A percentile compares a stretch with the other conserved stretches of the same genome.
These are phyloP conservation scores for Zizania palustris DNA, from an alignment of 202 grass and related monocot genomes.

Conservation along the genomic window DNA sequence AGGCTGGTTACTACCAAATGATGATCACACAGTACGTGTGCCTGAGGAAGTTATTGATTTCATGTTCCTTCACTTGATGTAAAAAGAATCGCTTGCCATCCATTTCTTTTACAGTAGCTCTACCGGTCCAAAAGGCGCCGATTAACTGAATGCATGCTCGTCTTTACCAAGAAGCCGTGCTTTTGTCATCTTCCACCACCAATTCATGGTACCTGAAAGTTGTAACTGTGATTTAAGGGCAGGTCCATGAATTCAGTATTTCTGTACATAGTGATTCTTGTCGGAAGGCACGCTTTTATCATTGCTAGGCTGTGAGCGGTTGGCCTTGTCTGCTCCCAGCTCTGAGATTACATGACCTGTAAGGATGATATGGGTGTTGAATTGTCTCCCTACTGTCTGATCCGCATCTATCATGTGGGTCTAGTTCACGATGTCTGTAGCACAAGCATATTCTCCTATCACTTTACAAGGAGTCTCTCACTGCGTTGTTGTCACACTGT, in stretches of 20 bases:
- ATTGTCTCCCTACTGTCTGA: slow-evolving; percentile 52
- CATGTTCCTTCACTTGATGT: slow-evolving; percentile 38
- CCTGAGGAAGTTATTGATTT: slow-evolving; percentile 41
- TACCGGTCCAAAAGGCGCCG: neutral
- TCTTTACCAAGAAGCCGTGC: neutral
- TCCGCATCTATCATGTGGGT: slow-evolving; percentile 46
- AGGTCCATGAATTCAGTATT: slow-evolving; percentile 40
- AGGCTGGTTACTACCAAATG: slow-evolving; percentile 17
- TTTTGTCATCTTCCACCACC: neutral
- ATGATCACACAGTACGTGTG: slow-evolving; percentile 22
- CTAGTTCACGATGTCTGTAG: slow-evolving; percentile 36
- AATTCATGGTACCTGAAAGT: slow-evolving; percentile 20
- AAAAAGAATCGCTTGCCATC: slow-evolving; percentile 21
- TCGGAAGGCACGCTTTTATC: slow-evolving; percentile 33
- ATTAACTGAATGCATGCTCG: neutral
- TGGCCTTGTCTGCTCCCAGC: slow-evolving; percentile 35
- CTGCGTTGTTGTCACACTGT: neutral
- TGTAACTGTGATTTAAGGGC: slow-evolving; percentile 20
- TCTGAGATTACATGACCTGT: slow-evolving; percentile 54
- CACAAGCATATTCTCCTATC: slow-evolving; percentile 11
- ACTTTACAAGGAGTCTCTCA: neutral
- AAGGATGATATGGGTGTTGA: slow-evolving; percentile 46
- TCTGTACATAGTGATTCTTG: slow-evolving; percentile 11
- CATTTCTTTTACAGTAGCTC: neutral
- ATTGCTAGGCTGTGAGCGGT: slow-evolving; percentile 48